These are phyloP conservation scores for Binderoboletus segoi DNA, from an alignment of 1,284 basidiomycete species.

Conservation along the genomic window DNA sequence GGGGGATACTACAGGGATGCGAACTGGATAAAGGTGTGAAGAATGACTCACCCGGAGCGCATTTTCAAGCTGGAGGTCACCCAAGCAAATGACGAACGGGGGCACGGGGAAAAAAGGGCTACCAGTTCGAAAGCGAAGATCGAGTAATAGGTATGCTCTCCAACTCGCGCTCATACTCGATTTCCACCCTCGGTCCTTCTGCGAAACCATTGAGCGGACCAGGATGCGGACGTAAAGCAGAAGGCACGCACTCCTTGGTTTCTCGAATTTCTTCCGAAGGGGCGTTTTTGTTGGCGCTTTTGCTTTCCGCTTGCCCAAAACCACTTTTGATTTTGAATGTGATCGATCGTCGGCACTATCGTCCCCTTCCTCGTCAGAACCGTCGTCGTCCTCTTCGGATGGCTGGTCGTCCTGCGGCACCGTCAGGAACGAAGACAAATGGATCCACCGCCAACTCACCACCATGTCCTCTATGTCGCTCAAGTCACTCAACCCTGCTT, in stretches of 20 bases:
- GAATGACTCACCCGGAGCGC: neutral
- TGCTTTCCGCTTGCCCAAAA: slow-evolving; percentile 73
- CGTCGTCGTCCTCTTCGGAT: slow-evolving; percentile 33
- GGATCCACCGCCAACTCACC: slow-evolving; percentile 39
- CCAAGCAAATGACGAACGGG: neutral
- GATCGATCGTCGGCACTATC: slow-evolving; percentile 35
- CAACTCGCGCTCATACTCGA: slow-evolving; percentile 94
- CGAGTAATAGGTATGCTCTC: slow-evolving; percentile 68
- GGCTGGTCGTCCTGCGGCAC: slow-evolving; percentile 12
- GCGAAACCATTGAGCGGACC: slow-evolving; percentile 20
- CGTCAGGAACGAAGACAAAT: slow-evolving; percentile 5
- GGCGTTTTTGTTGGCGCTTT: slow-evolving; percentile 39
- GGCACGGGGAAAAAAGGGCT: slow-evolving; percentile 24
- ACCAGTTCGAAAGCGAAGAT: slow-evolving; percentile 63
- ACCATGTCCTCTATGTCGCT: slow-evolving; percentile 75
- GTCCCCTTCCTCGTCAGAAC: slow-evolving; percentile 42
- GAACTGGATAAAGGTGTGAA: neutral
- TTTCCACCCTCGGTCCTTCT: slow-evolving; percentile 84
- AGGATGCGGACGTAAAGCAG: slow-evolving; percentile 7
- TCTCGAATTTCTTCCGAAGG: slow-evolving; percentile 54
- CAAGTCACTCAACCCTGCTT: slow-evolving; percentile 65
- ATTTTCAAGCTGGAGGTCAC: neutral
- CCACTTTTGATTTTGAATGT: slow-evolving; percentile 44
- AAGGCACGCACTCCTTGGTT: slow-evolving; percentile 55
- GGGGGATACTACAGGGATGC: neutral